Evolutionary conservation across 306 rosid genomes (phyloP).

Genomic region (Coriaria nepalensis): DNA sequence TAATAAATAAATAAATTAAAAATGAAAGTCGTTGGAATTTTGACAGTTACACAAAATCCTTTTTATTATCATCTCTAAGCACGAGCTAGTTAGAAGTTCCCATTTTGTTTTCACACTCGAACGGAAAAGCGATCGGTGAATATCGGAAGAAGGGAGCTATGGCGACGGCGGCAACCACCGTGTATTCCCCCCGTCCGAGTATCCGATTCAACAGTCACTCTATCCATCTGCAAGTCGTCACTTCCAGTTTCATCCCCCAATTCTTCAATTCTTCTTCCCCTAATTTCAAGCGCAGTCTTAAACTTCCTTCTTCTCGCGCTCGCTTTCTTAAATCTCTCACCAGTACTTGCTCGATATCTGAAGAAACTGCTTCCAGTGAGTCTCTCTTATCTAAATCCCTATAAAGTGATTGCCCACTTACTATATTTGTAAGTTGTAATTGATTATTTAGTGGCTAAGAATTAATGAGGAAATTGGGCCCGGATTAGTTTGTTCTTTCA

Average conservation of each 20-base stretch:
- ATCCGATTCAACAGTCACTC: background rate
- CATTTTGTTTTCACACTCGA: no score
- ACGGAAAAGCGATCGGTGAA: no score
- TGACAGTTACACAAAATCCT: no score
- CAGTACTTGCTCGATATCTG: constrained; percentile 19
- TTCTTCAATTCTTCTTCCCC: background rate
- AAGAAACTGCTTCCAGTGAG: constrained; percentile 23
- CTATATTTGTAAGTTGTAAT: background rate
- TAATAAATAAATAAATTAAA: no score
- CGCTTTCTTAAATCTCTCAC: constrained; percentile 6
- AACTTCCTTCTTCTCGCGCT: background rate
- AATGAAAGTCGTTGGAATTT: no score
- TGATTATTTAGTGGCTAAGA: background rate
- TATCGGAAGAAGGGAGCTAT: no score
- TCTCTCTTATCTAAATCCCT: background rate
- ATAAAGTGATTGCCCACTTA: background rate
- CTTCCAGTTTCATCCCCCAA: background rate
- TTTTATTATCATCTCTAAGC: no score
- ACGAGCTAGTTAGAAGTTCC: no score
- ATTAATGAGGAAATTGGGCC: no score
- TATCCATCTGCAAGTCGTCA: background rate
- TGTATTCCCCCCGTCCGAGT: background rate
- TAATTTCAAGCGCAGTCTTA: background rate
- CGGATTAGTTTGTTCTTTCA: background rate
- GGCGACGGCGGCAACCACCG: background rate